Evolutionary conservation across 1,284 basidiomycete species (phyloP).

Genomic region (Pseudozyma pruni): DNA sequence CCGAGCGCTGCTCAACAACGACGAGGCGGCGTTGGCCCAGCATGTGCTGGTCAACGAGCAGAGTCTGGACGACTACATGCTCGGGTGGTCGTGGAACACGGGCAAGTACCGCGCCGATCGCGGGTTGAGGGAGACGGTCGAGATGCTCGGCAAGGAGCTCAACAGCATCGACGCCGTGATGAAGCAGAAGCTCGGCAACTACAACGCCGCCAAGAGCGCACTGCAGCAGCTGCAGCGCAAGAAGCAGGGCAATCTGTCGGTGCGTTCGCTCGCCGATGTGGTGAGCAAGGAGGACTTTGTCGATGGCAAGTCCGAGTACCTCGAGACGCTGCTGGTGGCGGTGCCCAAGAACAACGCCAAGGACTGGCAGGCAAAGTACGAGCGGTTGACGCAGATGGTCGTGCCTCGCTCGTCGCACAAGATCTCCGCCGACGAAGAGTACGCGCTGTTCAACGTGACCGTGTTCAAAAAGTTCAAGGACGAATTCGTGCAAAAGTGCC

Average conservation of each 20-base stretch:
- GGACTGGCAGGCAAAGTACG: conserved; percentile 90
- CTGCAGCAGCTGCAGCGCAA: conserved; percentile 93
- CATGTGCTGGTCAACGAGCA: conserved; percentile 86
- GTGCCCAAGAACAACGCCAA: conserved; percentile 87
- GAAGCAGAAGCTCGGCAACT: conserved; percentile 83
- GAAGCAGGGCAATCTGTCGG: conserved; percentile 94
- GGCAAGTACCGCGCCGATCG: conserved; percentile 84
- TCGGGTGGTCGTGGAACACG: conserved; percentile 80
- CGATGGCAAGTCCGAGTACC: conserved; percentile 83
- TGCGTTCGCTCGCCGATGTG: conserved; percentile 84
- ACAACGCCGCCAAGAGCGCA: conserved; percentile 93
- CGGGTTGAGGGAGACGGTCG: conserved; percentile 82
- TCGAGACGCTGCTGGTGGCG: conserved; percentile 91
- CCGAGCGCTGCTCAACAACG: conserved; percentile 88
- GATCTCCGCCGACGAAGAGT: conserved; percentile 88
- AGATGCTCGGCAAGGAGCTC: conserved; percentile 77
- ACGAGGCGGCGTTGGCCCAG: conserved; percentile 81
- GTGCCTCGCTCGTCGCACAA: conserved; percentile 88
- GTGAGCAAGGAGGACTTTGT: conserved; percentile 86
- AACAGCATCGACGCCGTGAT: conserved; percentile 69
- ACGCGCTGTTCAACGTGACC: conserved; percentile 84
- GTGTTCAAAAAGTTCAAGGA: conserved; percentile 92
- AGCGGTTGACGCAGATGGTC: conserved; percentile 86
- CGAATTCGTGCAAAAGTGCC: conserved; percentile 90
- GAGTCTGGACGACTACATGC: conserved; percentile 81